Evolutionary conservation across 1,284 basidiomycete species (phyloP).

Genomic region (Boletus hoseneyae): DNA sequence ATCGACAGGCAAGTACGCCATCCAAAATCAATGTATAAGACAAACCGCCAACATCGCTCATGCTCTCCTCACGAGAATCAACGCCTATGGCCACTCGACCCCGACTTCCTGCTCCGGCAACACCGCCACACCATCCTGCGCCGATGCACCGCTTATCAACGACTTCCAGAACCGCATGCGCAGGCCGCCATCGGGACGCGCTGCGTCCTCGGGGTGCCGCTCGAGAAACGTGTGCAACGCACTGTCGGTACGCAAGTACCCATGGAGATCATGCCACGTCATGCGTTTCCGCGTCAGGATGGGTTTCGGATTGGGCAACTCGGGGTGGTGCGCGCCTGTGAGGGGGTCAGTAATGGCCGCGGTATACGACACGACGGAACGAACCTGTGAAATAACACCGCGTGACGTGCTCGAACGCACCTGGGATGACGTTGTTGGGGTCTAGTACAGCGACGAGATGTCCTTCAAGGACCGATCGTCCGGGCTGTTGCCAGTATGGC

Average conservation of each 20-base stretch:
- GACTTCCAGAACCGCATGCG: slow-evolving; percentile 38
- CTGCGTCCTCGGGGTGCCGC: slow-evolving; percentile 56
- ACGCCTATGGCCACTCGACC: slow-evolving; percentile 74
- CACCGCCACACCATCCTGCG: too few species aligned
- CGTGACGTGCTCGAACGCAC: slow-evolving; percentile 40
- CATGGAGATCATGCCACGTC: slow-evolving; percentile 62
- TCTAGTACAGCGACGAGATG: slow-evolving; percentile 69
- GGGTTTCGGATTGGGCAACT: slow-evolving; percentile 43
- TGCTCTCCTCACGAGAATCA: slow-evolving; percentile 53
- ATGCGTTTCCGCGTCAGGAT: slow-evolving; percentile 62
- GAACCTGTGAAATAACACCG: slow-evolving; percentile 27
- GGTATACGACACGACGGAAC: not conserved
- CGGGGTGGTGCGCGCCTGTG: slow-evolving; percentile 39
- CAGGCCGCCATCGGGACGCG: slow-evolving; percentile 54
- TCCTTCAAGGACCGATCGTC: slow-evolving; percentile 70
- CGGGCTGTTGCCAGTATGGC: slow-evolving; percentile 78
- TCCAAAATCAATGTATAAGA: too few species aligned
- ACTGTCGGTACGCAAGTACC: slow-evolving; percentile 57
- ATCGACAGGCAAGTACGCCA: too few species aligned
- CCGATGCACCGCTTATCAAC: too few species aligned
- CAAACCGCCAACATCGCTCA: not conserved
- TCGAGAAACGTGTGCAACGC: slow-evolving; percentile 71
- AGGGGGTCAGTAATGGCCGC: too few species aligned
- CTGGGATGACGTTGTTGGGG: slow-evolving; percentile 40
- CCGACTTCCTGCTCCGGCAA: slow-evolving; percentile 43